phyloP scores from a whole-genome alignment of 805 yeast species.

The Kuraishia capsulata region DNA sequence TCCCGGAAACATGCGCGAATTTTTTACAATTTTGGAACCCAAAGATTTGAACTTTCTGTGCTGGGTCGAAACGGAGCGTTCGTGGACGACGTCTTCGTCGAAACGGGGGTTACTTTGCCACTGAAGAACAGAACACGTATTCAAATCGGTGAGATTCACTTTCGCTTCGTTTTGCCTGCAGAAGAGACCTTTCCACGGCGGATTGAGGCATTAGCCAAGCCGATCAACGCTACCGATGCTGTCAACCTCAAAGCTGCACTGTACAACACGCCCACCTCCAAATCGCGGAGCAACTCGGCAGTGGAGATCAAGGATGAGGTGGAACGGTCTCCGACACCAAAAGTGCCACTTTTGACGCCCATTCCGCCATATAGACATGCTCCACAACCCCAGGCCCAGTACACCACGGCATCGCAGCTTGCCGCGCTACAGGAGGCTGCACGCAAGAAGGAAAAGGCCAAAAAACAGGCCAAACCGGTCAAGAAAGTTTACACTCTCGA shows the following conservation, averaged over 20 bases:
- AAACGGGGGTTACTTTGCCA: slow-evolving; percentile 87
- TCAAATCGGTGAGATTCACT: slow-evolving; percentile 89
- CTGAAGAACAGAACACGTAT: slow-evolving; percentile 72
- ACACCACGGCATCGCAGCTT: slow-evolving; percentile 6
- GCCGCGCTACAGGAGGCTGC: neutral
- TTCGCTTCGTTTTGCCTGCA: slow-evolving; percentile 78
- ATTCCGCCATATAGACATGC: slow-evolving; percentile 2
- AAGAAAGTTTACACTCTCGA: slow-evolving; percentile 66
- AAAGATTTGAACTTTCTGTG: slow-evolving; percentile 83
- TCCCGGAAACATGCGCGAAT: slow-evolving; percentile 93
- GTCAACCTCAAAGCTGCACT: slow-evolving; percentile 44
- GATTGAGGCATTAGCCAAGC: slow-evolving; percentile 17
- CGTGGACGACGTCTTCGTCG: slow-evolving; percentile 85
- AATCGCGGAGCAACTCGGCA: slow-evolving; percentile 14
- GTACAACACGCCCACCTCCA: slow-evolving; percentile 19
- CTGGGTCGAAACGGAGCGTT: slow-evolving; percentile 96
- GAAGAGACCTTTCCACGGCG: slow-evolving; percentile 22
- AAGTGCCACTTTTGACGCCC: neutral
- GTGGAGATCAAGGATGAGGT: neutral
- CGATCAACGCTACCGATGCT: slow-evolving; percentile 55
- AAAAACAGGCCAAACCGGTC: slow-evolving; percentile 41
- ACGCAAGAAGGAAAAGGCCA: slow-evolving; percentile 17
- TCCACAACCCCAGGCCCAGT: slow-evolving; percentile 8
- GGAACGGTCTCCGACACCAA: neutral
- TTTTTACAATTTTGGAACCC: slow-evolving; percentile 93